Conservation (phyloP, 805 yeast species). For the Wickerhamomyces sydowiorum region DNA sequence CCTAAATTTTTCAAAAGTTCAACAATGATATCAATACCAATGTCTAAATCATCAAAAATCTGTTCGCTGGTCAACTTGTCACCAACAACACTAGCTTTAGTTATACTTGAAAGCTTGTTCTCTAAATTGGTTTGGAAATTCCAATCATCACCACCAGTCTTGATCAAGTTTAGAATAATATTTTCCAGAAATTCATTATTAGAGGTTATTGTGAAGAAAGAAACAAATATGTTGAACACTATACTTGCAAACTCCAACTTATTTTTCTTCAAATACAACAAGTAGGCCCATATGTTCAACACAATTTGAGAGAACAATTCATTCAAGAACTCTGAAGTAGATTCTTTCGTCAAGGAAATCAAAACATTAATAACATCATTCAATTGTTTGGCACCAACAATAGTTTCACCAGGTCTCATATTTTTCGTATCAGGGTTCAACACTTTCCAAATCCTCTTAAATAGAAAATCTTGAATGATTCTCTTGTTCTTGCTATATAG, state of each 20-base stretch:
- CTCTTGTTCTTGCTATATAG: constrained; percentile 44
- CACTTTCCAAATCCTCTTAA: constrained; percentile 40
- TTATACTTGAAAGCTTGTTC: constrained; percentile 29
- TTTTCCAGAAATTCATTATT: constrained; percentile 20
- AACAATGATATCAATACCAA: constrained; percentile 34
- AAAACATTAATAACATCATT: constrained; percentile 62
- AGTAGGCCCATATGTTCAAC: constrained; percentile 31
- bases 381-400: constrained; percentile 41
- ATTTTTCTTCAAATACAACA: constrained; percentile 27
- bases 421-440: constrained; percentile 30
- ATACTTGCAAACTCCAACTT: constrained; percentile 24
- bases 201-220: constrained; percentile 26
- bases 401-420: constrained; percentile 22
- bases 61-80: constrained; percentile 17
- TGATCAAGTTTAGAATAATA: constrained; percentile 26
- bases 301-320: constrained; percentile 25
- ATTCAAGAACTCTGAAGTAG: constrained; percentile 28
- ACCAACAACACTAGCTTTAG: constrained; percentile 10
- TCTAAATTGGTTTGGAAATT: constrained; percentile 28
- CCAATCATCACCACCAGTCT: constrained; percentile 30
- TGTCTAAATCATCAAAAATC: constrained; percentile 39
- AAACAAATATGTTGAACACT: constrained; percentile 25
- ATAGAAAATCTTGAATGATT: constrained; percentile 55
- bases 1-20: constrained; percentile 44
- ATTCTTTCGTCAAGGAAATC: constrained; percentile 51